These are phyloP conservation scores for Didymella lethalis DNA, from an alignment of 2,329 filamentous ascomycete genomes.

Conservation along the genomic window DNA sequence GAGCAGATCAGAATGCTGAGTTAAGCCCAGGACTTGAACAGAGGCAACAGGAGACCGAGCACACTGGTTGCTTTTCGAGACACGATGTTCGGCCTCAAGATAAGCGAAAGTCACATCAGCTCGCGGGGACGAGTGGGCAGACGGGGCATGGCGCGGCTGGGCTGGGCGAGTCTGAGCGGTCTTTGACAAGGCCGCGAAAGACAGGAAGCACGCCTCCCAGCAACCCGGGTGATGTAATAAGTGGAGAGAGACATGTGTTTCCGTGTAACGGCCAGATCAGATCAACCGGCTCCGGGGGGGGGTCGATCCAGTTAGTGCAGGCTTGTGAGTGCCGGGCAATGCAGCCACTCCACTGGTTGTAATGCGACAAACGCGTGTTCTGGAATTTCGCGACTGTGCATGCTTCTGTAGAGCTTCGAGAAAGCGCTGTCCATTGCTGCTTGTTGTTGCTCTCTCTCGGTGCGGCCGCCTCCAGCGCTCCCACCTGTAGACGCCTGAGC, in stretches of 20 bases:
- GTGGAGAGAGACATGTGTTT: conserved; percentile 45
- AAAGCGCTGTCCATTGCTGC: conserved; percentile 9
- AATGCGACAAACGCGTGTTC: conserved; percentile 37
- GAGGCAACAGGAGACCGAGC: conserved; percentile 1
- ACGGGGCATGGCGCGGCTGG: conserved; percentile 25
- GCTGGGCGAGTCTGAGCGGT: conserved; percentile 32
- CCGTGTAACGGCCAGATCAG: conserved; percentile 47
- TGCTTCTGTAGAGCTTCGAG: conserved; percentile 4
- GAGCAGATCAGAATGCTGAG: neutral
- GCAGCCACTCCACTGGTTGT: conserved; percentile 49
- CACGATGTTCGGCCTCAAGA: neutral
- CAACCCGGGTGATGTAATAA: conserved; percentile 46
- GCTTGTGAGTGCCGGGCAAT: conserved; percentile 47
- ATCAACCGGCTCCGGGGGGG: conserved; percentile 30
- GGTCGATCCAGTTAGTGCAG: conserved; percentile 47
- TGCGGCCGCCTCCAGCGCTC: conserved; percentile 9
- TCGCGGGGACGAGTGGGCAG: conserved; percentile 1
- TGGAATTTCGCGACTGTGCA: conserved; percentile 21
- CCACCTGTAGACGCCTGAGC: neutral
- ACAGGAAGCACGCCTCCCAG: conserved; percentile 37
- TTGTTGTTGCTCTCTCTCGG: conserved; percentile 6
- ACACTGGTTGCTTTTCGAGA: neutral
- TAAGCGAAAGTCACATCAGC: conserved; percentile 12
- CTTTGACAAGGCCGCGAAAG: conserved; percentile 28
- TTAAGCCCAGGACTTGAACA: neutral